Base-by-base conservation (phyloP, 164 flowering plant genomes). In the Vitis labrusca region DNA sequence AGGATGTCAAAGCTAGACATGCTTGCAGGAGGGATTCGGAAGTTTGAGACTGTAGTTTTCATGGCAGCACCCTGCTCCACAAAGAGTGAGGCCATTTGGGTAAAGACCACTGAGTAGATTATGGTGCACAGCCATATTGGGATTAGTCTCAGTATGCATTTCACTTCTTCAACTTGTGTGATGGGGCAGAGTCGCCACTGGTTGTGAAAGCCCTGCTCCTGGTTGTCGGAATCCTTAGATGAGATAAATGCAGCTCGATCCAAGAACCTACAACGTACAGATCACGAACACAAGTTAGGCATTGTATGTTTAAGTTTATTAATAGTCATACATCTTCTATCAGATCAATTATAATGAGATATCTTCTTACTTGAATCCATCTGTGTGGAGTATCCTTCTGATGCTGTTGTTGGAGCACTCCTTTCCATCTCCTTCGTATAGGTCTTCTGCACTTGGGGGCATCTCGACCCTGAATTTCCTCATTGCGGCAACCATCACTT, bases 101-200 rank as follows among this genome's bases (percentile, higher is more conserved):
- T 89, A 81, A 91, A 94, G 50, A 91, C 94, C 0, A 94, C 95
- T 0, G 98, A 94, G 83, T 92, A 94, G 62, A 88, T 64, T 44
- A 94, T 94, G 37, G 98, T 92, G 88, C 98, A 94, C 5, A 92
- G 83, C 97, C 97, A 92, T 57, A 94, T 91, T 10, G 97, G 97
- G 27, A 94, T 86, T 14, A 94, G 82, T 73, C 94, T 86, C 63
- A 92, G 69, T 68, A 94, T 88, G 84, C 95, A 92, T 76, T 94
- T 92, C 48, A 94, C 97, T 77, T 94, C 98, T 72, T 94, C 97
- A 3, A 92, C 94, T 81, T 91, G 27, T 23, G 27, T 23, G 27
- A 23, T 23, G 27, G 27, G 27, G 27, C 27, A 23, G 27, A 23
- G 27, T 23, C 27, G 27, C 27, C 27, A 23, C 27, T 23, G 2